Evolutionary conservation across 169 alveolate species (phyloP).

Genomic region (Amoebophrya sp.): DNA sequence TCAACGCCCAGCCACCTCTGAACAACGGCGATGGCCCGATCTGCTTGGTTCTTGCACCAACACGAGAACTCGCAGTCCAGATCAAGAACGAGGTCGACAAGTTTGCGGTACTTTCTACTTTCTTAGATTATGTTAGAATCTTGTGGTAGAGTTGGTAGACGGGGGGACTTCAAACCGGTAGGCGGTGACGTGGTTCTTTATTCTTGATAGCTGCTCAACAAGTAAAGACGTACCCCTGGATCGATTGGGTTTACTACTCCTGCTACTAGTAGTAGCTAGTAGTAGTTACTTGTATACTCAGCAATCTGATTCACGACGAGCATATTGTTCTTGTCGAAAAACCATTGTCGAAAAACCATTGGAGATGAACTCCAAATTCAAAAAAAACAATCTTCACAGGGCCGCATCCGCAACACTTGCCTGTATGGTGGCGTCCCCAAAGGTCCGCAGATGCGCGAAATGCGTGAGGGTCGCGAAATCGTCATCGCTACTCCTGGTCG

Average conservation of each 20-base stretch:
- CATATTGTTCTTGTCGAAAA: no score
- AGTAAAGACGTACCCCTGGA: no score
- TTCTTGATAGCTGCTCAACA: no score
- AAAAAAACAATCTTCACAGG: neutral
- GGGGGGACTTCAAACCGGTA: no score
- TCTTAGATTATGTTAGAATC: neutral
- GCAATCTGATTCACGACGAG: no score
- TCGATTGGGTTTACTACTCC: no score
- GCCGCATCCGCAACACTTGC: constrained; percentile 48
- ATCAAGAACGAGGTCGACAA: constrained; percentile 81
- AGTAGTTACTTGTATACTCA: no score
- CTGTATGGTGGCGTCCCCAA: constrained; percentile 94
- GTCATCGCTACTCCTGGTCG: constrained; percentile 92
- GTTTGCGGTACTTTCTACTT: constrained; percentile 59
- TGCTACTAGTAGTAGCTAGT: no score
- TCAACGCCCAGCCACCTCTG: constrained; percentile 64
- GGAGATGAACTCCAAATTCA: no score
- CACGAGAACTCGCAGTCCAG: constrained; percentile 96
- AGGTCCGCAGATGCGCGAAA: constrained; percentile 67
- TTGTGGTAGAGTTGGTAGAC: no score
- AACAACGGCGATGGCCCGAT: constrained; percentile 91
- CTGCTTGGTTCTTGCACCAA: constrained; percentile 94
- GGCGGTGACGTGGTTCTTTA: no score
- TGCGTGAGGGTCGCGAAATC: constrained; percentile 88
- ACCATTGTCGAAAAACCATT: no score